These are phyloP conservation scores for Haematococcus lacustris DNA, from an alignment of 139 green algal genomes.

Conservation along the genomic window DNA sequence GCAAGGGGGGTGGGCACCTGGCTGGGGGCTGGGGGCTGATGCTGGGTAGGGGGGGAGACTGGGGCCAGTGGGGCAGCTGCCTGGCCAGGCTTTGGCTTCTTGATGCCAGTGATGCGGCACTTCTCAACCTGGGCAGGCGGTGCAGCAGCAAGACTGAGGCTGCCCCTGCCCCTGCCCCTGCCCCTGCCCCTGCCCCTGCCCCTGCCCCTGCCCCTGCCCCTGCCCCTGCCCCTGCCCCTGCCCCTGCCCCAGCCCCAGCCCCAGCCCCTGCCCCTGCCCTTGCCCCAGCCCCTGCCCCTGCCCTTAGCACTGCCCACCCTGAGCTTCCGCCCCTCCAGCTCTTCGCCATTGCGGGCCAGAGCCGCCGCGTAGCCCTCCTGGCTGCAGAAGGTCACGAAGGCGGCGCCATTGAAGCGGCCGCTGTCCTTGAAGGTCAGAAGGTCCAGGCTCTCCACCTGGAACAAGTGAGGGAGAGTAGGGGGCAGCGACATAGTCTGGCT, in stretches of 20 bases:
- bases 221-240: background rate
- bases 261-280: background rate
- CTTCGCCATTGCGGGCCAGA: constrained; percentile 67
- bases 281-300: background rate
- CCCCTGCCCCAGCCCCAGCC: background rate
- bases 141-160: too few relatives aligned
- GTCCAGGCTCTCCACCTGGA: constrained; percentile 72
- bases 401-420: constrained; percentile 85
- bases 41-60: too few relatives aligned
- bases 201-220: too few relatives aligned
- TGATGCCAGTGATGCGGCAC: too few relatives aligned
- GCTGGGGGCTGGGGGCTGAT: too few relatives aligned
- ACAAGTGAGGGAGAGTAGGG: too few relatives aligned
- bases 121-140: too few relatives aligned
- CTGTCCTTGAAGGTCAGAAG: constrained; percentile 86
- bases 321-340: constrained; percentile 31
- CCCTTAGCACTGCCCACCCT: constrained; percentile 13
- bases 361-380: constrained; percentile 54
- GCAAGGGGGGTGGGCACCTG: too few relatives aligned
- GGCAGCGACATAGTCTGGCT: too few relatives aligned
- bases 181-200: background rate
- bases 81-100: too few relatives aligned
- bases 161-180: too few relatives aligned
- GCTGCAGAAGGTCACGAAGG: constrained; percentile 86
- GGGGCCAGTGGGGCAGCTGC: too few relatives aligned